Evolutionary conservation across 139 green algal genomes (phyloP), one percentile per base, ranked within the genome.

Genomic region (Chlorella sp.): DNA sequence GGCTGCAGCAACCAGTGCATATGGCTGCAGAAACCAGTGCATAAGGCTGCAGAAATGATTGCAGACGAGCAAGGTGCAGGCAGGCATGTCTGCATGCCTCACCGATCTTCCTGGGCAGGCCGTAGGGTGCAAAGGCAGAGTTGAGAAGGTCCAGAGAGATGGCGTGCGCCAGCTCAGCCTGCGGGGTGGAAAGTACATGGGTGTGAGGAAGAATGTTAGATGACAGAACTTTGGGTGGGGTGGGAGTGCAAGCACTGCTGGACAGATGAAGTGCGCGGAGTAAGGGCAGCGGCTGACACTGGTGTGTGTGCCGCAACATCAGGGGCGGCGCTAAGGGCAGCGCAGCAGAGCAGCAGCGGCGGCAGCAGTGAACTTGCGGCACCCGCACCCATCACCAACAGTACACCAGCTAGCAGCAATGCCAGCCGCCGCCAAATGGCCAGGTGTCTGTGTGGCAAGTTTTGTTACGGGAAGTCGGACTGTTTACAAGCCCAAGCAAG

Each of bases 41-140:
- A n/a, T n/a, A n/a, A n/a, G n/a, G n/a, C n/a, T 57, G 48, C 48
- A 57, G 48, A 57, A 57, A 57, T 9, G 48, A 9, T 5, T 57
- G 48, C 48, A 57, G 48, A 57, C 5, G 9, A 57, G 48, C 48
- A 57, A 5, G 48, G 7, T 57, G 48, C 48, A 57, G 9, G 48
- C 48, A 16, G 7, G 48, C 48, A 57, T 57, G 48, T 57, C 48
- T 57, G 48, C 48, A 9, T 57, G 48, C 48, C 48, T 57, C 48
- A 57, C 48, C 48, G 9, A 57, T 57, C 48, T 57, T 57, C 30
- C 92, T 88, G 0, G 97, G 95, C 60, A 93, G 93, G 42, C 95
- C 95, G 90, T 96, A 96, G 21, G 95, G 89, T 30, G 89, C 89
- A 82, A 96, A 96, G 24, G 97, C 84, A 81, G 90, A 76, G 79